Percentiles rank a stretch among this genome's conserved stretches.
phyloP scores from a whole-genome alignment of 495 filamentous ascomycete genomes.

The Bathelium albidoporum region DNA sequence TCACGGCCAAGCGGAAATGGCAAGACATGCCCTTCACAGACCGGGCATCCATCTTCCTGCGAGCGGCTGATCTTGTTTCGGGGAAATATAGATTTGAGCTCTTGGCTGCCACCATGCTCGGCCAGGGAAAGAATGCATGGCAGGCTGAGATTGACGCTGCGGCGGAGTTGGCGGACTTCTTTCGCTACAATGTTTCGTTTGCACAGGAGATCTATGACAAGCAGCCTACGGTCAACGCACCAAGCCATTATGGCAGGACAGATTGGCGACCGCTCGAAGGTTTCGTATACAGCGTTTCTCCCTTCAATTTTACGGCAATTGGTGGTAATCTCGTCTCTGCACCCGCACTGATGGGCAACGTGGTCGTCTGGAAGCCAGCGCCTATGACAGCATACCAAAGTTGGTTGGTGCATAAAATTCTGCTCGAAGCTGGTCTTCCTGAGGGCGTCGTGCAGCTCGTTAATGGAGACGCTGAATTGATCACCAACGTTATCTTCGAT shows the following conservation, averaged over 20 bases:
- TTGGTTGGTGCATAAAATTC: slow-evolving; percentile 66
- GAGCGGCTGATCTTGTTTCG: slow-evolving; percentile 70
- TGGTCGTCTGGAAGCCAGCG: slow-evolving; percentile 82
- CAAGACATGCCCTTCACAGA: slow-evolving; percentile 68
- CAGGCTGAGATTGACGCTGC: slow-evolving; percentile 85
- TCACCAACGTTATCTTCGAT: slow-evolving; percentile 56
- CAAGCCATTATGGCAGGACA: slow-evolving; percentile 40
- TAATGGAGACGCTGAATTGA: slow-evolving; percentile 62
- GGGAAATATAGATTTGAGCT: slow-evolving; percentile 77
- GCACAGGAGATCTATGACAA: slow-evolving; percentile 79
- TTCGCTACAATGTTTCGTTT: slow-evolving; percentile 76
- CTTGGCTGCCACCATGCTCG: slow-evolving; percentile 78
- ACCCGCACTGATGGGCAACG: slow-evolving; percentile 59
- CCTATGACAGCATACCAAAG: slow-evolving; percentile 67
- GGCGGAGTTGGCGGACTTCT: slow-evolving; percentile 72
- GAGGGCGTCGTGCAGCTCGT: slow-evolving; percentile 75
- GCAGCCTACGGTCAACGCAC: slow-evolving; percentile 66
- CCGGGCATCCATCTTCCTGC: slow-evolving; percentile 72
- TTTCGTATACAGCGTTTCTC: slow-evolving; percentile 76
- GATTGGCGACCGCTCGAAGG: slow-evolving; percentile 80
- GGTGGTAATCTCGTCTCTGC: slow-evolving; percentile 52
- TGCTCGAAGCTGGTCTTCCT: slow-evolving; percentile 80
- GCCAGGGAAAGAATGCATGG: slow-evolving; percentile 85
- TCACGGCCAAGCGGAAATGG: slow-evolving; percentile 68
- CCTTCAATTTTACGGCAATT: slow-evolving; percentile 87